phyloP scores from a whole-genome alignment of 805 yeast species.

The Saccharomycopsis sp. region DNA sequence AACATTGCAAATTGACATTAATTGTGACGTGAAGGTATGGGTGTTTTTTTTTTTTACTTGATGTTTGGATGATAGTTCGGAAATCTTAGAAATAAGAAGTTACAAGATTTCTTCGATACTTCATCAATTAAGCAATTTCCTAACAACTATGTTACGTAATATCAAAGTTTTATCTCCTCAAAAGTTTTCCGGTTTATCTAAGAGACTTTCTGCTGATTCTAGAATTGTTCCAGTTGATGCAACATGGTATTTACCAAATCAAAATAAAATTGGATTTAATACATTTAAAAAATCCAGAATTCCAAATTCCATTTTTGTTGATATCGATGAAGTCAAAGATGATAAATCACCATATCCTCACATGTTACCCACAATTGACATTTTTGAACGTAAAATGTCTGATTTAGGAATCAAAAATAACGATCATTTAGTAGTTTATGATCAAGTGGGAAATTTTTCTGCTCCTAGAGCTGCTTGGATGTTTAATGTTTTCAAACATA shows the following conservation, averaged over 20 bases:
- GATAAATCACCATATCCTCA: constrained; percentile 65
- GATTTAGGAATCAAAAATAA: constrained; percentile 43
- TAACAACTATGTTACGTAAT: too few relatives aligned
- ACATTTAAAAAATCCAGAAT: constrained; percentile 54
- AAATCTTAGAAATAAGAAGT: too few relatives aligned
- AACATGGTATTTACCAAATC: constrained; percentile 87
- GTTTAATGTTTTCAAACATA: constrained; percentile 68
- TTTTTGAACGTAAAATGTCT: constrained; percentile 44
- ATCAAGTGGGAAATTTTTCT: constrained; percentile 73
- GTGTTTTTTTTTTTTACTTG: too few relatives aligned
- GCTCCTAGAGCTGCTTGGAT: constrained; percentile 94
- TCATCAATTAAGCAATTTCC: too few relatives aligned
- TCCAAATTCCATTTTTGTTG: constrained; percentile 62
- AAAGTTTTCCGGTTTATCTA: too few relatives aligned
- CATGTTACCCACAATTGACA: constrained; percentile 63
- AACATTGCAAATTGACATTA: too few relatives aligned
- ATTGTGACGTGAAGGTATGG: too few relatives aligned
- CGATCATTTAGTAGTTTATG: constrained; percentile 73
- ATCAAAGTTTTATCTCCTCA: too few relatives aligned
- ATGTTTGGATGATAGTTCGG: too few relatives aligned
- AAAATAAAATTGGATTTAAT: constrained; percentile 44
- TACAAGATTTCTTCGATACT: too few relatives aligned
- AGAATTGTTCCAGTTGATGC: too few relatives aligned
- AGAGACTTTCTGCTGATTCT: too few relatives aligned
- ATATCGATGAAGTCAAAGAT: constrained; percentile 62